A percentile compares a stretch with the other conserved stretches of the same genome.
These are phyloP conservation scores for Paramecium biaurelia DNA, from an alignment of 73 alveolate species.

Conservation along the genomic window DNA sequence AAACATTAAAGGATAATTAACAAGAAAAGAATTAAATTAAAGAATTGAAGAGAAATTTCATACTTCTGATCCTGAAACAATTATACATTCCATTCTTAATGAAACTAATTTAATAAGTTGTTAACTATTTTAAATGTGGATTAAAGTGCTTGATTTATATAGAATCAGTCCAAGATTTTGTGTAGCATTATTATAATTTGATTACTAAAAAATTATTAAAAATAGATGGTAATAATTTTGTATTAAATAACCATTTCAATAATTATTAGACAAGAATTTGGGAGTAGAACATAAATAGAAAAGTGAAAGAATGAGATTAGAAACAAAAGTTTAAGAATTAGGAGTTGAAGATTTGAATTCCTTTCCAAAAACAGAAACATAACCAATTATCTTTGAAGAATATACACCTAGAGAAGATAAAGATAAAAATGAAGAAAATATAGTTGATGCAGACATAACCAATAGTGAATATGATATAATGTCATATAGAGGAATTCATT, in stretches of 20 bases:
- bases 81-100: constrained; percentile 58
- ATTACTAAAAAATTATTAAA: constrained; percentile 22
- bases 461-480: constrained; percentile 67
- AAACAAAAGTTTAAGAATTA: not conserved
- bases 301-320: not conserved
- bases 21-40: constrained; percentile 51
- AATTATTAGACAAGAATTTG: not conserved
- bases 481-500: constrained; percentile 87
- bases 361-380: constrained; percentile 65
- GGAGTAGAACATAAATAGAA: not conserved
- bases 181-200: constrained; percentile 55
- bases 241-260: not conserved
- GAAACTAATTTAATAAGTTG: constrained; percentile 63
- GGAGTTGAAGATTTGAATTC: constrained; percentile 31
- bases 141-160: constrained; percentile 52
- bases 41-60: constrained; percentile 57
- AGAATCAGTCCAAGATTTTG: constrained; percentile 58
- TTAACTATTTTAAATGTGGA: constrained; percentile 54
- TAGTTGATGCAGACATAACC: constrained; percentile 35
- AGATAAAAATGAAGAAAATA: constrained; percentile 75
- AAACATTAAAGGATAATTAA: not conserved
- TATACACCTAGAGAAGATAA: constrained; percentile 70
- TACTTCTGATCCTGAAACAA: constrained; percentile 63
- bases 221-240: constrained; percentile 40
- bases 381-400: constrained; percentile 82